These are phyloP conservation scores for Colletotrichum tropicale DNA, from an alignment of 2,329 filamentous ascomycete species.

Conservation along the genomic window DNA sequence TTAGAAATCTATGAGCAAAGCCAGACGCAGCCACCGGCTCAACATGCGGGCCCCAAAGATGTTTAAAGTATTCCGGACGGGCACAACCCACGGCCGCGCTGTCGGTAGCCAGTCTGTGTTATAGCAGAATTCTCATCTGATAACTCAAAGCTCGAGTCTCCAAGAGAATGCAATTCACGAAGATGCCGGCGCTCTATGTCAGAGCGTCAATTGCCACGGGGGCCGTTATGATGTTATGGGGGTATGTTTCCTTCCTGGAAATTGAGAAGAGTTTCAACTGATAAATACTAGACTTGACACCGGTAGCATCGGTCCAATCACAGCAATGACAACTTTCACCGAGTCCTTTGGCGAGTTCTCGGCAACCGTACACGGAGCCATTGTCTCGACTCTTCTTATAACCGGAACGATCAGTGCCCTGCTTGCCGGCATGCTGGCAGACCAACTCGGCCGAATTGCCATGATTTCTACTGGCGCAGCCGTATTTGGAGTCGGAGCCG, in stretches of 20 bases:
- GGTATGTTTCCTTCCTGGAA: not conserved
- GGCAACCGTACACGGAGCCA: slow-evolving; percentile 59
- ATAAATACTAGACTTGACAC: slow-evolving; percentile 32
- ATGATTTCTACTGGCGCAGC: slow-evolving; percentile 54
- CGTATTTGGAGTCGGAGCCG: slow-evolving; percentile 57
- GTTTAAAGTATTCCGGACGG: not conserved
- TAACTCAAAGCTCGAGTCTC: not conserved
- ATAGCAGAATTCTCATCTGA: not conserved
- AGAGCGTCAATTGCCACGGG: not conserved
- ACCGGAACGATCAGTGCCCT: slow-evolving; percentile 63
- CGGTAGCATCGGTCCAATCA: slow-evolving; percentile 64
- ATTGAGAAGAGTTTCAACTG: not conserved
- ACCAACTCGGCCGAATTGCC: slow-evolving; percentile 56
- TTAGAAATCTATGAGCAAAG: not conserved
- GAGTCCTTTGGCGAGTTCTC: slow-evolving; percentile 55
- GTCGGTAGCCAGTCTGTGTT: not conserved
- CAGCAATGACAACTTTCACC: slow-evolving; percentile 58
- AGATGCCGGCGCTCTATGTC: not conserved
- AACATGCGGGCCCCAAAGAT: not conserved
- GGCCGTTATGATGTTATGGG: not conserved
- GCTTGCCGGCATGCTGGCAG: slow-evolving; percentile 59
- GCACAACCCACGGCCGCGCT: not conserved
- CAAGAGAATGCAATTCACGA: not conserved
- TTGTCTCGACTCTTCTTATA: slow-evolving; percentile 64
- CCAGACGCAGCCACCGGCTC: not conserved